A percentile compares a stretch with the other conserved stretches of the same genome.
Evolutionary conservation across 2,329 filamentous ascomycete species (phyloP).

Genomic region (Ophiostoma piceae): DNA sequence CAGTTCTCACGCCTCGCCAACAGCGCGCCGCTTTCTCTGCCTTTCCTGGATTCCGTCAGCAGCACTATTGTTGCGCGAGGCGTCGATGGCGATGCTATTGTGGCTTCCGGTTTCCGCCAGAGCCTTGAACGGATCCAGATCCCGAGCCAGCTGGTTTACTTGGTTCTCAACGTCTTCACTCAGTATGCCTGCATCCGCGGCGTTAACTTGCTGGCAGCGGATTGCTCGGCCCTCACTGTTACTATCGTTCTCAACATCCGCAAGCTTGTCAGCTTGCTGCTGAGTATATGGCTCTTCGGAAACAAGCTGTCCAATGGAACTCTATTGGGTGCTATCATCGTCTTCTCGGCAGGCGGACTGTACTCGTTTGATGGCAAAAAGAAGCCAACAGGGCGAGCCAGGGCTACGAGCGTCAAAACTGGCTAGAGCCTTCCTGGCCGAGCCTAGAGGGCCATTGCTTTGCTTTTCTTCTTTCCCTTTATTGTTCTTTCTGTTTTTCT

Average conservation of each 20-base stretch:
- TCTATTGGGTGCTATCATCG: conserved; percentile 71
- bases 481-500: not conserved
- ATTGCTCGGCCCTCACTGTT: conserved; percentile 85
- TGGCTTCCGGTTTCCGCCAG: conserved; percentile 38
- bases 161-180: conserved; percentile 74
- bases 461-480: not conserved
- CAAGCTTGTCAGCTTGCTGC: conserved; percentile 82
- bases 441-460: too few species aligned
- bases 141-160: conserved; percentile 66
- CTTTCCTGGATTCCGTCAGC: conserved; percentile 28
- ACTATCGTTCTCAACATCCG: conserved; percentile 94
- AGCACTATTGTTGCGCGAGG: not conserved
- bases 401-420: conserved; percentile 31
- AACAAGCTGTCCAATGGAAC: conserved; percentile 74
- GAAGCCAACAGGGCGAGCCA: conserved; percentile 34
- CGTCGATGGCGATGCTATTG: conserved; percentile 29
- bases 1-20: conserved; percentile 60
- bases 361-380: conserved; percentile 70
- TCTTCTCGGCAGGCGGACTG: conserved; percentile 84
- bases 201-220: conserved; percentile 87
- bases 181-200: conserved; percentile 94
- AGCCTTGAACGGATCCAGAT: conserved; percentile 41
- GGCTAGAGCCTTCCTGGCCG: conserved; percentile 19
- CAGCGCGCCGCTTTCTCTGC: conserved; percentile 57
- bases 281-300: conserved; percentile 93